A percentile compares a stretch with the other conserved stretches of the same genome.
phyloP scores from a whole-genome alignment of 2,329 filamentous ascomycete species.

The Zopfia rhizophila region DNA sequence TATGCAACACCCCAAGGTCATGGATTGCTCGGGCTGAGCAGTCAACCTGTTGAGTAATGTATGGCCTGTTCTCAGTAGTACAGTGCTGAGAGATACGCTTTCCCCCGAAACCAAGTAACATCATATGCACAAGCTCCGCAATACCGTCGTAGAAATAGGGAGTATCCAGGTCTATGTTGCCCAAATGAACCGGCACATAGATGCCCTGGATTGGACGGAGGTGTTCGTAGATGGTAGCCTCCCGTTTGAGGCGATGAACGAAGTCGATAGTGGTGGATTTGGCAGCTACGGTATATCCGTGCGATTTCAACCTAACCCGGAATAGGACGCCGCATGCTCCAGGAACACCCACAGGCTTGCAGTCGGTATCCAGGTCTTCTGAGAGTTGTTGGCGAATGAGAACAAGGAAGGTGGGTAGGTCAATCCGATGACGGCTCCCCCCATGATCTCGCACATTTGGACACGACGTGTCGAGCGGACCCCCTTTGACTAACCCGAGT shows the following conservation, averaged over 20 bases:
- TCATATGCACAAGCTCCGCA: slow-evolving; percentile 14
- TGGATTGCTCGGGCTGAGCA: slow-evolving; percentile 19
- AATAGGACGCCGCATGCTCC: slow-evolving; percentile 55
- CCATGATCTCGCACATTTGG: slow-evolving; percentile 53
- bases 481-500: slow-evolving; percentile 22
- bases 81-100: too few relatives aligned
- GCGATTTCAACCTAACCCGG: slow-evolving; percentile 51
- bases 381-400: slow-evolving; percentile 41
- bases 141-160: slow-evolving; percentile 18
- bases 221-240: slow-evolving; percentile 30
- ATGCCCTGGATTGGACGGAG: slow-evolving; percentile 31
- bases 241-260: slow-evolving; percentile 21
- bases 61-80: too few relatives aligned
- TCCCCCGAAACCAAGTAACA: slow-evolving; percentile 20
- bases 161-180: slow-evolving; percentile 8
- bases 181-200: slow-evolving; percentile 29
- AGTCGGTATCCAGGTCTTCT: slow-evolving; percentile 27
- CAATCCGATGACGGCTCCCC: slow-evolving; percentile 39
- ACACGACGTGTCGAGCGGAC: slow-evolving; percentile 30
- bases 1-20: slow-evolving; percentile 17
- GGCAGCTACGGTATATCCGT: slow-evolving; percentile 57
- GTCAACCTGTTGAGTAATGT: too few relatives aligned
- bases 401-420: slow-evolving; percentile 35
- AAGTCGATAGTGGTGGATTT: slow-evolving; percentile 51
- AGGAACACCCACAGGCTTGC: slow-evolving; percentile 35